Evolutionary conservation across 495 filamentous ascomycete genomes (phyloP), one percentile per base, ranked within the genome.

Genomic region (Tuber microsphaerosporum): DNA sequence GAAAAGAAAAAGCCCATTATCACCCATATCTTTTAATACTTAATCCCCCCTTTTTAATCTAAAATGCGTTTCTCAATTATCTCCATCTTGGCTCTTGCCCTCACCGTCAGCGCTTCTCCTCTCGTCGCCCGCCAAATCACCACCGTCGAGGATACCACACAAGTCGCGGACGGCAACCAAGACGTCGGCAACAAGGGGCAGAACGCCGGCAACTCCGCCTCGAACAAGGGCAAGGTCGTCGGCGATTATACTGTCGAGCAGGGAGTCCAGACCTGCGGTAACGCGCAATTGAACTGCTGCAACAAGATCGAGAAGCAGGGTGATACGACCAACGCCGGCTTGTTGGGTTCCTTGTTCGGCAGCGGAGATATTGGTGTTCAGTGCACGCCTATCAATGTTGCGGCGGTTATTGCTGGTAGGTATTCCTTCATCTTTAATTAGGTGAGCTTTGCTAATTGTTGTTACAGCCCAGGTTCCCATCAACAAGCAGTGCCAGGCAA

Each of bases 301-400:
- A 80, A 80, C 56, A 79, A 79, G 73, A 76, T 80, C 39, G 78
- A 80, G 74, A 80, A 80, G 77, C 74, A 80, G 70, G 78, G 77
- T 0, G 77, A 79, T 20, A 79, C 77, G 2, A 79, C 77, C 39
- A 79, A 69, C 5, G 76, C 77, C 8, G 77, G 77, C 1, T 42
- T 79, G 19, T 45, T 79, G 22, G 77, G 76, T 5, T 16, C 71
- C 7, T 42, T 79, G 3, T 73, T 80, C n/a, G 77, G 77, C 5
- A 75, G 70, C 42, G 77, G 78, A 10, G 73, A 79, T 42, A 76
- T 80, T 42, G 77, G 77, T 0, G 51, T 80, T n/a, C 76, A 80
- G 45, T 80, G 78, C 46, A 69, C 77, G 19, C 78, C 78, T 0
- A 73, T 80, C n/a, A 80, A 80, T 45, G 0, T 79, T 37, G 72